Evolutionary conservation across 1,284 basidiomycete species (phyloP).

Genomic region (Earliella scabrosa): DNA sequence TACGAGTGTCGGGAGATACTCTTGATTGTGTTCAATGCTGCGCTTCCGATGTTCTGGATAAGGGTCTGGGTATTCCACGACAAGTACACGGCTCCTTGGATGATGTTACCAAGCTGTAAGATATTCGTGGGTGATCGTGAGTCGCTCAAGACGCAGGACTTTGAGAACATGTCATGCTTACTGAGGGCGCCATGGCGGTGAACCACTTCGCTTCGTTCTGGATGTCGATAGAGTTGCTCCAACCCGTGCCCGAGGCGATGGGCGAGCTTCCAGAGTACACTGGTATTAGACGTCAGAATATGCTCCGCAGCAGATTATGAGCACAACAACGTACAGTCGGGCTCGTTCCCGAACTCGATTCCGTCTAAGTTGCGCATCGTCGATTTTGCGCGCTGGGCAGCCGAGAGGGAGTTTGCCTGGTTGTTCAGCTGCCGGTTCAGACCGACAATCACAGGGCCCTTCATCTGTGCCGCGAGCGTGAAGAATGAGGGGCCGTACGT

Average conservation of each 20-base stretch:
- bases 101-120: constrained; percentile 40
- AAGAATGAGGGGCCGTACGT: constrained; percentile 48
- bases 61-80: constrained; percentile 43
- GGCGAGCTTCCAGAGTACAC: constrained; percentile 37
- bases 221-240: constrained; percentile 40
- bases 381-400: constrained; percentile 39
- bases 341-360: constrained; percentile 50
- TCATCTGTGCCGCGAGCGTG: constrained; percentile 38
- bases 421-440: constrained; percentile 47
- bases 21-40: constrained; percentile 38
- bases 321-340: constrained; percentile 39
- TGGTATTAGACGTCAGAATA: constrained; percentile 3
- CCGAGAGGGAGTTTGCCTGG: constrained; percentile 40
- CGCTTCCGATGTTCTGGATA: constrained; percentile 38
- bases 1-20: constrained; percentile 48
- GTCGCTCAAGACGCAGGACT: no score
- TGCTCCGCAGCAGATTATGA: neutral
- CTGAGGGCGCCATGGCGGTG: constrained; percentile 38
- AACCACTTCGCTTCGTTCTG: constrained; percentile 44
- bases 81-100: constrained; percentile 49
- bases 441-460: constrained; percentile 44
- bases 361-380: constrained; percentile 42
- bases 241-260: constrained; percentile 34
- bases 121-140: neutral
- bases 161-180: constrained; percentile 17